Evolutionary conservation across 306 rosid species (phyloP).

Genomic region (Astragalus membranaceus): DNA sequence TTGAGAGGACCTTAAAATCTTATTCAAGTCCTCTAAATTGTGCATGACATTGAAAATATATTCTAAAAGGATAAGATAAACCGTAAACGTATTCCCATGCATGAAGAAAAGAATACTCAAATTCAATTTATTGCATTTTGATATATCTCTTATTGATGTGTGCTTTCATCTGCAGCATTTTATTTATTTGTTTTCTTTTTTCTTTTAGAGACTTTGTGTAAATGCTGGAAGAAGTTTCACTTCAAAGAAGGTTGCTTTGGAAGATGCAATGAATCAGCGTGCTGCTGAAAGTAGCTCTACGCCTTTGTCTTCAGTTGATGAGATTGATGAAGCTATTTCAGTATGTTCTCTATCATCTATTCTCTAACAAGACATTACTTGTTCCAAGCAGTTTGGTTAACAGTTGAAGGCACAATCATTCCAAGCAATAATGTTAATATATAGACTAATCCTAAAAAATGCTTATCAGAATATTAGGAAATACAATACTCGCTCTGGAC

Average conservation of each 20-base stretch:
- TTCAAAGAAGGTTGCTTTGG: constrained; percentile 50
- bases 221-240: constrained; percentile 31
- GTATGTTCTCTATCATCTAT: constrained; percentile 39
- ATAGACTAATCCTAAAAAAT: too few relatives aligned
- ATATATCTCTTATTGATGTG: background rate
- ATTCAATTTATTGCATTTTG: background rate
- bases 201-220: constrained; percentile 42
- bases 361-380: constrained; percentile 4
- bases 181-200: background rate
- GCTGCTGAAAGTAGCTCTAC: constrained; percentile 48
- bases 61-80: constrained; percentile 3
- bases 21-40: background rate
- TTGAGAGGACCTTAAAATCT: background rate
- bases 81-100: background rate
- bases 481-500: too few relatives aligned
- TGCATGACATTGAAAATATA: background rate
- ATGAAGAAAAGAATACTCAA: background rate
- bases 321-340: constrained; percentile 60
- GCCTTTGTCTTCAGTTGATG: constrained; percentile 57
- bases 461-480: too few relatives aligned
- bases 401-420: background rate
- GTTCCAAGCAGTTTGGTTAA: constrained; percentile 1
- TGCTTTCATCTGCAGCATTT: constrained; percentile 13
- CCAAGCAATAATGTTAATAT: too few relatives aligned
- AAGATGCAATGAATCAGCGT: constrained; percentile 32